phyloP scores from a whole-genome alignment of 768 basidiomycete species.

The Macrolepiota albuminosa region DNA sequence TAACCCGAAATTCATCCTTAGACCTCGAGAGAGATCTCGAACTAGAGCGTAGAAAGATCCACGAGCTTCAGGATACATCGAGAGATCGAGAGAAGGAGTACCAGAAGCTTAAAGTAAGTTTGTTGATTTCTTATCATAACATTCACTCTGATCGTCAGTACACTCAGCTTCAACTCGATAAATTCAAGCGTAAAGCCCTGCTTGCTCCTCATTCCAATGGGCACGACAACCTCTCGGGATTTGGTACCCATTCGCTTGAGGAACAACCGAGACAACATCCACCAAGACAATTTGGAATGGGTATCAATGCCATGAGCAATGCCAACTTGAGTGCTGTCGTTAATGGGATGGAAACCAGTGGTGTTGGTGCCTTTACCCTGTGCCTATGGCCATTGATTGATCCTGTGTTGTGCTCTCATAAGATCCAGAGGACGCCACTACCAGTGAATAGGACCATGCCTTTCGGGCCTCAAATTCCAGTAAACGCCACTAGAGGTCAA shows the following conservation, averaged over 20 bases:
- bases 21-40: conserved; percentile 81
- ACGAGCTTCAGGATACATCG: conserved; percentile 68
- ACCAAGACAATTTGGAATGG: conserved; percentile 11
- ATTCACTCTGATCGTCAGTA: neutral
- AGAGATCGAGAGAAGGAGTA: conserved; percentile 84
- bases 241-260: conserved; percentile 11
- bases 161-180: conserved; percentile 67
- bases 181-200: conserved; percentile 76
- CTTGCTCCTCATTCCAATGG: conserved; percentile 38
- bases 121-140: neutral
- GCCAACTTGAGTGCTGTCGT: conserved; percentile 53
- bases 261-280: conserved; percentile 6
- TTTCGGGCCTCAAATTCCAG: conserved; percentile 21
- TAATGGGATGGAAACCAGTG: conserved; percentile 61
- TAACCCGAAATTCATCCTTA: conserved; percentile 20
- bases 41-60: conserved; percentile 66
- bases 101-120: conserved; percentile 71
- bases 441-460: conserved; percentile 45
- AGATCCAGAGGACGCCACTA: conserved; percentile 73
- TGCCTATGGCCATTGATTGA: neutral
- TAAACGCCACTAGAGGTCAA: conserved; percentile 25
- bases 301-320: conserved; percentile 15
- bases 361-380: conserved; percentile 34
- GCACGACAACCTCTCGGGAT: conserved; percentile 14
- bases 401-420: neutral